Conservation (phyloP, 345 rosid genomes). For the Populus davidiana region DNA sequence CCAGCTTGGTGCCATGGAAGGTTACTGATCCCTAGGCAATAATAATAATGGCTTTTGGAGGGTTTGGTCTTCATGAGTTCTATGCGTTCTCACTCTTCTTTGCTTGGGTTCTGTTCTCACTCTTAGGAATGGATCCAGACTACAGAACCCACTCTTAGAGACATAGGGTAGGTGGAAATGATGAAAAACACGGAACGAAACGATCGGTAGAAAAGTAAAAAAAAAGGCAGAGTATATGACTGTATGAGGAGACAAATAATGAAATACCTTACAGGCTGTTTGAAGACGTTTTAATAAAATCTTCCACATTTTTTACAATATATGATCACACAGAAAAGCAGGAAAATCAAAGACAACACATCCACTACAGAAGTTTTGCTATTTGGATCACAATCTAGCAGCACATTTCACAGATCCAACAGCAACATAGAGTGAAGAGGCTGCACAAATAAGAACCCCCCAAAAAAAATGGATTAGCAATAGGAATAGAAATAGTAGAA, state of each 20-base stretch:
- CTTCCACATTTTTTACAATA: slow-evolving; percentile 4
- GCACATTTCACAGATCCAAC: slow-evolving; percentile 65
- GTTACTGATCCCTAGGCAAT: background rate
- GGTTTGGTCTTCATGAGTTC: background rate
- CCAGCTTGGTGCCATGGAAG: no score
- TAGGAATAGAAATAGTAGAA: background rate
- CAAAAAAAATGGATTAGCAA: background rate
- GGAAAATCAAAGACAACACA: background rate
- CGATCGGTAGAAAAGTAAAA: no score
- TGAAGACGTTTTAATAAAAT: background rate
- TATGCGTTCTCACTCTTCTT: background rate
- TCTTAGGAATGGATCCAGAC: background rate
- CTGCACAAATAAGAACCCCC: slow-evolving; percentile 27
- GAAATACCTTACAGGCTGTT: background rate
- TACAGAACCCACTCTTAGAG: background rate
- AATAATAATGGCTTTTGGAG: background rate
- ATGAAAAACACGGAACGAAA: background rate
- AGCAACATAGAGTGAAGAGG: slow-evolving; percentile 63
- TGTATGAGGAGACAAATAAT: background rate
- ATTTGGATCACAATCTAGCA: slow-evolving; percentile 13
- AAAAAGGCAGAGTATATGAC: background rate
- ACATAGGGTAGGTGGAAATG: background rate
- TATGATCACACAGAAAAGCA: background rate
- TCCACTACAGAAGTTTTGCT: background rate
- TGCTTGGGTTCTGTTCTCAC: background rate